These are phyloP conservation scores for Hermanozyma aechmeae DNA, from an alignment of 805 yeast species.

Conservation along the genomic window DNA sequence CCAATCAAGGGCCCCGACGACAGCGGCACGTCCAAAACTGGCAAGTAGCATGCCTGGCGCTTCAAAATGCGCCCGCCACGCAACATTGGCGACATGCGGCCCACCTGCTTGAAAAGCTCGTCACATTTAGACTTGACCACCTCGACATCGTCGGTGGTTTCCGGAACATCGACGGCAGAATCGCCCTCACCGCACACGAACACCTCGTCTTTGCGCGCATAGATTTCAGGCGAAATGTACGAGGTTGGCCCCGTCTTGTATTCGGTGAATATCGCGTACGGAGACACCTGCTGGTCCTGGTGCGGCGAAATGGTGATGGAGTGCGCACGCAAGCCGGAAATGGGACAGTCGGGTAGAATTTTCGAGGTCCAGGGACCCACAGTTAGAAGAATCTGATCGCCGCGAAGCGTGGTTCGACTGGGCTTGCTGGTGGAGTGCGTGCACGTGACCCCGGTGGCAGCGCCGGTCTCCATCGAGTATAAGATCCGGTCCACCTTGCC, in stretches of 20 bases:
- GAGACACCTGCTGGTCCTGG: conserved; percentile 62
- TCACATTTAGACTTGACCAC: conserved; percentile 85
- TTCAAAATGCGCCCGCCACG: conserved; percentile 66
- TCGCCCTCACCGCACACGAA: conserved; percentile 98
- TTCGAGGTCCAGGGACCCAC: conserved; percentile 98
- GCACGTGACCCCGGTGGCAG: conserved; percentile 67
- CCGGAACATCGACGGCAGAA: conserved; percentile 82
- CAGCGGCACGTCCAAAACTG: conserved; percentile 88
- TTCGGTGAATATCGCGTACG: conserved; percentile 92
- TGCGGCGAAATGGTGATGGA: conserved; percentile 86
- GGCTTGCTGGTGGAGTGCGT: conserved; percentile 31
- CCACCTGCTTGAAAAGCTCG: conserved; percentile 72
- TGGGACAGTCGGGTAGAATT: conserved; percentile 86
- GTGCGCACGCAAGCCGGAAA: conserved; percentile 89
- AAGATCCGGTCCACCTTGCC: conserved; percentile 74
- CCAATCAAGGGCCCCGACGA: conserved; percentile 92
- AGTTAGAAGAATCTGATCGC: conserved; percentile 73
- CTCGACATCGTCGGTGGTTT: conserved; percentile 87
- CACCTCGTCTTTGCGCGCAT: conserved; percentile 91
- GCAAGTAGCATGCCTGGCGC: conserved; percentile 91
- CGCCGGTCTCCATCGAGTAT: conserved; percentile 53
- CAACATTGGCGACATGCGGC: conserved; percentile 62
- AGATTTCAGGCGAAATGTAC: conserved; percentile 86
- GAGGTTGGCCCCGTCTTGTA: conserved; percentile 57
- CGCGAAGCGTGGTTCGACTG: conserved; percentile 40